Evolutionary conservation across 225 moss, liverwort and hornwort genomes (phyloP), one percentile per base, ranked within the genome.

Genomic region (Marchantia paleacea): DNA sequence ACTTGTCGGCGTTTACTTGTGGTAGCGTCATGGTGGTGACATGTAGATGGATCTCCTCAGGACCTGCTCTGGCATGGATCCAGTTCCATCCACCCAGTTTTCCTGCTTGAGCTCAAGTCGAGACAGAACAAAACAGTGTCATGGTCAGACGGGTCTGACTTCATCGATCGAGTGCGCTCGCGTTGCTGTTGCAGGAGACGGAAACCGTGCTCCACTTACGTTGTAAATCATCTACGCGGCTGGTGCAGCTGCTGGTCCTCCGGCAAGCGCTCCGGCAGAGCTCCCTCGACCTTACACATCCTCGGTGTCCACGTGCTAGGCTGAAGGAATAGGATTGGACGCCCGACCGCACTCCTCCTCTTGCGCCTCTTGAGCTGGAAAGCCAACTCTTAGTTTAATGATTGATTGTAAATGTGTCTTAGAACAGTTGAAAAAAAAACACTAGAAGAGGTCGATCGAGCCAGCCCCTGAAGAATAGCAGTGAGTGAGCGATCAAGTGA

Each of bases 241-340:
- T 55, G 52, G 16, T 22, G 39, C 39, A 39, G 39, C 39, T 39
- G 39, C 39, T 39, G 39, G 3, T 39, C 4, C 19, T 57, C 57
- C 75, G 54, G 75, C 55, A 55, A 57, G 28, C 75, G 13, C 15
- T 5, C 6, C 75, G 55, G 14, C 15, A 25, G 30, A 75, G 51
- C 75, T 75, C 30, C 22, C 54, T 54, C 28, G 10, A 16, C 7
- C 20, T 19, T 24, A 24, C 1, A 75, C 55, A 39, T 75, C 75
- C 75, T 55, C 75, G 75, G 75, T 75, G 75, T 75, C 75, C 75
- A 75, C 75, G 75, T 75, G 55, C 75, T 14, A 6, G 55, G 16
- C 9, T 10, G 29, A 28, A 60, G 20, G 13, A 54, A 55, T 16
- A 29, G 52, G 75, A 47, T 48, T 72, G 72, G 72, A 72, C 15